Evolutionary conservation across 2,329 filamentous ascomycete species (phyloP), one percentile per base, ranked within the genome.

Genomic region (Fusarium fujikuroi): DNA sequence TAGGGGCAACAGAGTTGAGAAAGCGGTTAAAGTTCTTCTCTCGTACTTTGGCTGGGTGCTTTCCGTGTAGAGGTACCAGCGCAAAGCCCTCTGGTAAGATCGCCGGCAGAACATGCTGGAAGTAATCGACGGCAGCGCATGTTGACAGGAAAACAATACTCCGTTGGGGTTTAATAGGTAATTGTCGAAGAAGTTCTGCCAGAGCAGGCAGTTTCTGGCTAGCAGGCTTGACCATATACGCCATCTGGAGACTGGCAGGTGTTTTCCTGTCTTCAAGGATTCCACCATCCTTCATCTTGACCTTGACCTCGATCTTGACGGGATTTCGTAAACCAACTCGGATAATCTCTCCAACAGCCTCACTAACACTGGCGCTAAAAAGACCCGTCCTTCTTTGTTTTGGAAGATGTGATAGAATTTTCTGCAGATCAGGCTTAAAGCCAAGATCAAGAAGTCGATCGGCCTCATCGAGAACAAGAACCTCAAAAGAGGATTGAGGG

Each of bases 281-380:
- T 3, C 89, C 89, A 25, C 93, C 93, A 25, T 86, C 86, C 85
- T 89, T 85, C 82, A 90, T 79, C 82, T 95, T 96, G 60, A 99
- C 96, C 77, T 95, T 96, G 58, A 98, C 96, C 16, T 93, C 92
- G 69, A 99, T 94, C 79, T 97, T 97, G 77, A 98, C 95, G 0
- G 96, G 96, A 81, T 99, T 98, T 42, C 96, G 89, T 73, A 98
- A 85, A 25, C 96, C 96, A 12, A 98, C 94, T 40, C 95, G 90
- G 59, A 99, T 95, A 61, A 99, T 92, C 80, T 98, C 93, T 71
- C 95, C 92, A 2, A 99, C 93, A 4, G 96, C 96, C 79, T 98
- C 96, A 76, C 93, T 96, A n/a, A 99, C 93, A 77, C 93, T 97
- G 18, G 96, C 96, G 78, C 94, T 97, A 83, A 98, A 99, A 0